Conservation (phyloP, 495 filamentous ascomycete species). For the Hypoxylon fragiforme region DNA sequence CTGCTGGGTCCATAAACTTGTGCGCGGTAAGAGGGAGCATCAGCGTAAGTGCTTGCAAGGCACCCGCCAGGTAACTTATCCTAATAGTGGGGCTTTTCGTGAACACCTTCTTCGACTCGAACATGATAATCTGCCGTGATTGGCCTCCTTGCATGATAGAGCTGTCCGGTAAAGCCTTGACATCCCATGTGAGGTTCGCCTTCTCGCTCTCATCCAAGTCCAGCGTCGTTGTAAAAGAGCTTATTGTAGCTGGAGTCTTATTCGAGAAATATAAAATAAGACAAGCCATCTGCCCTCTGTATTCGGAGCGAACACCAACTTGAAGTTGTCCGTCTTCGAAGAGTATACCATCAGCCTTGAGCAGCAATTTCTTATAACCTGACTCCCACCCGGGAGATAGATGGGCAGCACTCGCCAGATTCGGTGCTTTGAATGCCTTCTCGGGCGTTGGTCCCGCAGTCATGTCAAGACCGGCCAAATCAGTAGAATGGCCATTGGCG, state of each 20-base stretch:
- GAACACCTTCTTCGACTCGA: constrained; percentile 83
- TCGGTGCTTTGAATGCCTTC: constrained; percentile 67
- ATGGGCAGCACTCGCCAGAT: constrained; percentile 90
- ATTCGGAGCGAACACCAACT: constrained; percentile 89
- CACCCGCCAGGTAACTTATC: constrained; percentile 90
- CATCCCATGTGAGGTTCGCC: constrained; percentile 73
- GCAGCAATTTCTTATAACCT: constrained; percentile 84
- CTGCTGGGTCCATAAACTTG: constrained; percentile 93
- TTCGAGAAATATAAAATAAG: constrained; percentile 95
- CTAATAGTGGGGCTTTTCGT: constrained; percentile 85
- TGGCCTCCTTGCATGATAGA: constrained; percentile 73
- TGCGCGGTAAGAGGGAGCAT: constrained; percentile 87
- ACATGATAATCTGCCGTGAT: constrained; percentile 92
- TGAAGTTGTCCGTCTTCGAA: constrained; percentile 96
- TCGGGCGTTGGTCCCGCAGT: constrained; percentile 56
- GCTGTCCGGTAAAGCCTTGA: constrained; percentile 85
- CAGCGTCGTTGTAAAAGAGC: constrained; percentile 90
- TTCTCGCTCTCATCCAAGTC: constrained; percentile 74
- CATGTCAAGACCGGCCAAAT: constrained; percentile 83
- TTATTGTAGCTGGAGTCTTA: constrained; percentile 79
- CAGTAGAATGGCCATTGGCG: constrained; percentile 60
- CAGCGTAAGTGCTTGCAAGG: constrained; percentile 88
- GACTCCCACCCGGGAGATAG: constrained; percentile 91
- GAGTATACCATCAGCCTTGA: constrained; percentile 80
- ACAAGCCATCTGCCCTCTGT: constrained; percentile 89